phyloP scores from a whole-genome alignment of 2,329 filamentous ascomycete genomes.

The Fusarium pseudonygamai region DNA sequence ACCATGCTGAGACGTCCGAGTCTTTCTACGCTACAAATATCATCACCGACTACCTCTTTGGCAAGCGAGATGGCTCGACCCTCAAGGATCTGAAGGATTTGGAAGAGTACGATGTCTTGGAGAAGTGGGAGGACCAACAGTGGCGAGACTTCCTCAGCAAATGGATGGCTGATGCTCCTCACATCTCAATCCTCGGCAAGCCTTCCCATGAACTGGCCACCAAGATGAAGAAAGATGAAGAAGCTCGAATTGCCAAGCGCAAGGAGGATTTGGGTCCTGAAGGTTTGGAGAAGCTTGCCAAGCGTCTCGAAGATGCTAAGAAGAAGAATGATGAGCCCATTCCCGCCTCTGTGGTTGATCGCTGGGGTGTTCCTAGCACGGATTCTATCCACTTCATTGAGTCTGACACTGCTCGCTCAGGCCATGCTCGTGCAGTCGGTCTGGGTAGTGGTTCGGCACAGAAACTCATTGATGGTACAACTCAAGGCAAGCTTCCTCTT shows the following conservation, averaged over 20 bases:
- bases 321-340: constrained; percentile 89
- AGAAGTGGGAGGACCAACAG: constrained; percentile 81
- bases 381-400: constrained; percentile 96
- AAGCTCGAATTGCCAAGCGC: constrained; percentile 79
- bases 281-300: constrained; percentile 77
- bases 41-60: constrained; percentile 93
- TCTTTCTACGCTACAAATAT: constrained; percentile 85
- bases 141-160: constrained; percentile 85
- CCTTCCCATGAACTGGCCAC: constrained; percentile 83
- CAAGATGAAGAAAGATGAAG: constrained; percentile 83
- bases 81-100: constrained; percentile 68
- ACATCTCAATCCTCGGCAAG: constrained; percentile 87
- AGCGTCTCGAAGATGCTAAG: constrained; percentile 84
- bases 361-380: constrained; percentile 83
- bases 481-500: constrained; percentile 70
- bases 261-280: constrained; percentile 83
- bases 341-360: constrained; percentile 80
- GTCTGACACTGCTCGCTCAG: constrained; percentile 84
- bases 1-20: constrained; percentile 82
- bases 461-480: constrained; percentile 75
- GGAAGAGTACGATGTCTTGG: constrained; percentile 72
- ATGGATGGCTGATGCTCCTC: constrained; percentile 86
- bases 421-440: constrained; percentile 78
- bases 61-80: constrained; percentile 82
- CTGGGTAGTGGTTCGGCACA: constrained; percentile 75